These are phyloP conservation scores for Bassia scoparia DNA, from an alignment of 148 eudicot genomes.

Conservation along the genomic window DNA sequence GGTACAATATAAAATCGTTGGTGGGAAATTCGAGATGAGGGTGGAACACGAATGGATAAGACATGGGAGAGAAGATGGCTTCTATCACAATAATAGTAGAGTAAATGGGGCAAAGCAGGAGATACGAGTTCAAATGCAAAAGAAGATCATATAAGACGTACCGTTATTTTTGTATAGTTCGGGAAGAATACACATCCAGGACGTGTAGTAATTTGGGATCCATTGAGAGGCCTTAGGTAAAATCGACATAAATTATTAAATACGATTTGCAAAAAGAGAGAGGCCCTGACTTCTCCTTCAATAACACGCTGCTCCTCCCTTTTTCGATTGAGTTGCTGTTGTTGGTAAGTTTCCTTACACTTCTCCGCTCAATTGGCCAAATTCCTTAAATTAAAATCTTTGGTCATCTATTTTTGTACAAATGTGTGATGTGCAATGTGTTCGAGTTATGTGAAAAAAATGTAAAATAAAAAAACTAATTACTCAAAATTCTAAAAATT, in stretches of 20 bases:
- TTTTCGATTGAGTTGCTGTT: constrained; percentile 61
- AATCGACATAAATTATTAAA: constrained; percentile 55
- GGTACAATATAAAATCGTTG: constrained; percentile 75
- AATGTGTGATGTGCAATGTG: too few relatives aligned
- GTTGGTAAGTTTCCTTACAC: constrained; percentile 39
- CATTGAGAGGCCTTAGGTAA: constrained; percentile 58
- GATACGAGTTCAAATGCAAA: constrained; percentile 35
- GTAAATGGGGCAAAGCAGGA: constrained; percentile 50
- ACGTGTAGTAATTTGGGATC: constrained; percentile 62
- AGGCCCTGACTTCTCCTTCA: constrained; percentile 59
- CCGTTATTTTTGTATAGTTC: constrained; percentile 53
- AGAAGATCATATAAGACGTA: constrained; percentile 51
- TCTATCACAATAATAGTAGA: constrained; percentile 43
- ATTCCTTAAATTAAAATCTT: background rate
- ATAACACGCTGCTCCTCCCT: constrained; percentile 66
- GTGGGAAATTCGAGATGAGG: constrained; percentile 54
- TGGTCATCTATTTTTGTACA: too few relatives aligned
- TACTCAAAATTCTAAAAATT: too few relatives aligned
- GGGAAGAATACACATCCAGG: constrained; percentile 60
- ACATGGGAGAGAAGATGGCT: constrained; percentile 27
- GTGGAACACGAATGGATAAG: constrained; percentile 81
- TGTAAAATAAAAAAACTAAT: too few relatives aligned
- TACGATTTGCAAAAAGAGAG: constrained; percentile 60
- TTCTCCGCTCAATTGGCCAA: background rate
- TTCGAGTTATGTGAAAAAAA: too few relatives aligned